Conservation (phyloP, 2,329 filamentous ascomycete species). For the Ceratocystiopsis sp. region DNA sequence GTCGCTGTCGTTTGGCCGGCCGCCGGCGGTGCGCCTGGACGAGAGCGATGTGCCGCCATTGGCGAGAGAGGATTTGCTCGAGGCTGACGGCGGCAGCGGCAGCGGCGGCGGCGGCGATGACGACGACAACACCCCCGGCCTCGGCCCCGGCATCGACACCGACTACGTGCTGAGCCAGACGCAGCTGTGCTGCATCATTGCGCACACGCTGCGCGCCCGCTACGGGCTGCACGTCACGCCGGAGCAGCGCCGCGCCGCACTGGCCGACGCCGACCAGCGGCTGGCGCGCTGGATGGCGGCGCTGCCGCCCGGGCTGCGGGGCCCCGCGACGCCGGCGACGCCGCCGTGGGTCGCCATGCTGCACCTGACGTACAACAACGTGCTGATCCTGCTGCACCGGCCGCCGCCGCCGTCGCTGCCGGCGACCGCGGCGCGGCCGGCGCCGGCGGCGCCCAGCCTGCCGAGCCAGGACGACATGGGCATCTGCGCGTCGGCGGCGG, state of each 20-base stretch:
- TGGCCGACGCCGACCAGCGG: neutral
- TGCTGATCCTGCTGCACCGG: neutral
- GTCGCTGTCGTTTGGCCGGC: constrained; percentile 1
- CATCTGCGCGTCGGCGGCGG: constrained; percentile 1
- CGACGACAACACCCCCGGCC: neutral
- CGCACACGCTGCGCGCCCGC: no score
- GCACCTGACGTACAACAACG: constrained; percentile 1
- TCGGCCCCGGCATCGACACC: neutral
- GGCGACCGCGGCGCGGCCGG: constrained; percentile 1
- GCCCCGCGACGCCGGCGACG: neutral
- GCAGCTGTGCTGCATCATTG: no score
- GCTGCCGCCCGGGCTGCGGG: neutral
- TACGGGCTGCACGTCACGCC: no score
- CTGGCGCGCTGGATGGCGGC: neutral
- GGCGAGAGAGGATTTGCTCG: neutral
- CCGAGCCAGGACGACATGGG: no score
- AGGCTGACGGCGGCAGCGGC: neutral
- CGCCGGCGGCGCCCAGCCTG: neutral
- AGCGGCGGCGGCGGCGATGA: neutral
- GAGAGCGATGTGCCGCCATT: neutral
- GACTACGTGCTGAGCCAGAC: neutral
- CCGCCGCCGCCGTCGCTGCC: neutral
- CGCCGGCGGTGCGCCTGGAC: neutral
- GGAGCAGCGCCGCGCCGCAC: neutral
- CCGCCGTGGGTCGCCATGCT: neutral